Evolutionary conservation across 1,139 yeast species (phyloP).

Genomic region (Pichia sp.): DNA sequence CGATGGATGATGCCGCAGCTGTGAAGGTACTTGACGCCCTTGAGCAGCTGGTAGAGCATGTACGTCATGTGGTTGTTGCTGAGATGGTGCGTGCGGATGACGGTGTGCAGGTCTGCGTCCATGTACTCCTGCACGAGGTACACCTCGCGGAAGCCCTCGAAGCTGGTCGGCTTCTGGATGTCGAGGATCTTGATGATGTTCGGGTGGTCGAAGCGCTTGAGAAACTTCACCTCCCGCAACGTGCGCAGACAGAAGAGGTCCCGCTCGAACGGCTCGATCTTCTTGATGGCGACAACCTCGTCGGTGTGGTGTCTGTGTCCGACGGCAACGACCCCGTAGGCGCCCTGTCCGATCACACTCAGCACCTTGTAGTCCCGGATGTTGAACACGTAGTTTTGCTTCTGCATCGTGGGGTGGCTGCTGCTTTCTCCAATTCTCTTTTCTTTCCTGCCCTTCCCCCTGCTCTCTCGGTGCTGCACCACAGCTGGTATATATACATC

Average conservation of each 20-base stretch:
- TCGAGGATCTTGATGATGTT: slow-evolving; percentile 86
- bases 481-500: neutral
- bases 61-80: slow-evolving; percentile 93
- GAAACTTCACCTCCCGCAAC: slow-evolving; percentile 79
- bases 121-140: slow-evolving; percentile 90
- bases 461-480: no score
- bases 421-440: no score
- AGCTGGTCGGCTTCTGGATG: slow-evolving; percentile 76
- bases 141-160: slow-evolving; percentile 76
- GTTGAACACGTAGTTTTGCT: slow-evolving; percentile 26
- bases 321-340: slow-evolving; percentile 92
- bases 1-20: slow-evolving; percentile 89
- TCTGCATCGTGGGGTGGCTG: slow-evolving; percentile 17
- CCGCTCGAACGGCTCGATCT: slow-evolving; percentile 88
- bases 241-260: slow-evolving; percentile 88
- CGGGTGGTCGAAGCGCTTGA: slow-evolving; percentile 82
- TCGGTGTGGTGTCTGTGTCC: slow-evolving; percentile 75
- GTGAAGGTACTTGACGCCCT: slow-evolving; percentile 89
- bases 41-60: slow-evolving; percentile 81
- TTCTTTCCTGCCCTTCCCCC: no score
- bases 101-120: slow-evolving; percentile 94
- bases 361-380: slow-evolving; percentile 35
- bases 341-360: slow-evolving; percentile 80
- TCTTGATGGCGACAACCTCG: slow-evolving; percentile 88
- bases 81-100: slow-evolving; percentile 77